Evolutionary conservation across 345 rosid genomes (phyloP).

Genomic region (thale cress (Arabidopsis thaliana)): TAIR10.1 NC_003076.8:15854001-15854500

Average conservation of each 20-base stretch:
- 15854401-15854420: slow-evolving; percentile 61
- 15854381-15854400: not conserved
- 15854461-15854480: slow-evolving; percentile 95
- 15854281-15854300: not conserved
- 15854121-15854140: slow-evolving; percentile 11
- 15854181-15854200: slow-evolving; percentile 56
- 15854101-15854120: not conserved
- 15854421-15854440: slow-evolving; percentile 66
- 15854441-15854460: slow-evolving; percentile 77
- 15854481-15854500: slow-evolving; percentile 93
- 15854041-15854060: slow-evolving; percentile 28
- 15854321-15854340: not conserved
- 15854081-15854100: not conserved
- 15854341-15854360: not conserved
- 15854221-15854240: not conserved
- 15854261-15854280: not conserved
- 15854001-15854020: not conserved
- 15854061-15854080: slow-evolving; percentile 1
- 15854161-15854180: not conserved
- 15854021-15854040: slow-evolving; percentile 4
- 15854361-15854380: not conserved
- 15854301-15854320: not conserved
- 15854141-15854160: not conserved
- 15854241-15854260: not conserved
- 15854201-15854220: slow-evolving; percentile 83